Evolutionary conservation across 345 rosid species (phyloP).

Genomic region (Acer negundo): DNA sequence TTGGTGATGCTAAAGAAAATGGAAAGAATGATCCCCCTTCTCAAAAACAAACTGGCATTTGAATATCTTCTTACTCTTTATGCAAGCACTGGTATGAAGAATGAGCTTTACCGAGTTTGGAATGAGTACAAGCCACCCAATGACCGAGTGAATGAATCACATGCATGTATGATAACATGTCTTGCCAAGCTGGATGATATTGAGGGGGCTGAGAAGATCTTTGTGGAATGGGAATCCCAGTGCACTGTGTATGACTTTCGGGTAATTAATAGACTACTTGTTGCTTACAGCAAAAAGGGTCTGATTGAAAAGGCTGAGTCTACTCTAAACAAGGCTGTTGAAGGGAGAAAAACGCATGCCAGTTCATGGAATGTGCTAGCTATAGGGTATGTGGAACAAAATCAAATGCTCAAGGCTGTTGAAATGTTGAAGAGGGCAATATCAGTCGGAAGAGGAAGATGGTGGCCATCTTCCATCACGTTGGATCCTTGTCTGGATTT

Average conservation of each 20-base stretch:
- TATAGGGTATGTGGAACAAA: conserved; percentile 14
- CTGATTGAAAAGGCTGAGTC: conserved; percentile 32
- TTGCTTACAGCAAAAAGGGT: conserved; percentile 30
- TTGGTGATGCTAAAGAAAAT: conserved; percentile 24
- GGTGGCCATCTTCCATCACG: conserved; percentile 14
- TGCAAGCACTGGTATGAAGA: conserved; percentile 21
- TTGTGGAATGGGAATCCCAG: conserved; percentile 28
- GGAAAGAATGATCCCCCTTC: conserved; percentile 19
- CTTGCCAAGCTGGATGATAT: conserved; percentile 31
- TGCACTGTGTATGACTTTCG: conserved; percentile 22
- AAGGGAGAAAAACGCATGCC: conserved; percentile 21
- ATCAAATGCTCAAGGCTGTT: conserved; percentile 31
- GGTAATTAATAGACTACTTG: conserved; percentile 25
- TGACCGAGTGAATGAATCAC: neutral
- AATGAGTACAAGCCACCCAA: conserved; percentile 12
- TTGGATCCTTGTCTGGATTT: conserved; percentile 32
- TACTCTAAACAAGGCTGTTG: conserved; percentile 18
- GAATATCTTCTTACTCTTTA: conserved; percentile 23
- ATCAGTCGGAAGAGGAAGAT: conserved; percentile 10
- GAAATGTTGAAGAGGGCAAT: conserved; percentile 34
- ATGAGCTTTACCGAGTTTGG: conserved; percentile 38
- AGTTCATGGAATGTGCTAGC: conserved; percentile 28
- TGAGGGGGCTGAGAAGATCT: conserved; percentile 40
- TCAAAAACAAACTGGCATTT: neutral
- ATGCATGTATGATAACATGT: conserved; percentile 21